Conservation (phyloP, 1,284 basidiomycete species). For the Xerocomus nothofagi region DNA sequence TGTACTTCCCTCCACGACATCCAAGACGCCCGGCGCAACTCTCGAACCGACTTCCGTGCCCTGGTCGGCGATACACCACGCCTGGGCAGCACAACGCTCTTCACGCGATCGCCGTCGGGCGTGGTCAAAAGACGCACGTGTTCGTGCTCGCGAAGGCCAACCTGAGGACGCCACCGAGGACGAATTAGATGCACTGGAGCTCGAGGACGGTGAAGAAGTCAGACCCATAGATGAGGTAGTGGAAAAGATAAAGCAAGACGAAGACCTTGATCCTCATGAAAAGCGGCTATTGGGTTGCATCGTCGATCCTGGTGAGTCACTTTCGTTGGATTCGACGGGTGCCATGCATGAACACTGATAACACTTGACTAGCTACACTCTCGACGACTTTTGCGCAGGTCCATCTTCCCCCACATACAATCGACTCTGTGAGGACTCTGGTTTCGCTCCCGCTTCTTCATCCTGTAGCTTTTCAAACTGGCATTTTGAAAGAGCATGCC, state of each 20-base stretch:
- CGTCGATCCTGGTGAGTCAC: slow-evolving; percentile 67
- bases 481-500: slow-evolving; percentile 87
- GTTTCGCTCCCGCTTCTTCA: slow-evolving; percentile 90
- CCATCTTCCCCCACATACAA: slow-evolving; percentile 82
- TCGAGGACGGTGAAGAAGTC: slow-evolving; percentile 39
- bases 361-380: slow-evolving; percentile 52
- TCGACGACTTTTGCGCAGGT: slow-evolving; percentile 85
- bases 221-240: slow-evolving; percentile 61
- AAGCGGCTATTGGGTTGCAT: slow-evolving; percentile 79
- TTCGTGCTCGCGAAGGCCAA: slow-evolving; percentile 40
- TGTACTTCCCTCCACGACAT: slow-evolving; percentile 6
- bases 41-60: slow-evolving; percentile 59
- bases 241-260: slow-evolving; percentile 71
- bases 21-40: slow-evolving; percentile 34
- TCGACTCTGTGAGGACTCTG: slow-evolving; percentile 87
- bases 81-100: slow-evolving; percentile 59
- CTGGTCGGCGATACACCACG: slow-evolving; percentile 61
- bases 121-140: slow-evolving; percentile 59
- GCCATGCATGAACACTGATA: slow-evolving; percentile 9
- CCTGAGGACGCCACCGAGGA: slow-evolving; percentile 44
- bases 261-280: slow-evolving; percentile 75
- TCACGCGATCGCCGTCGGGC: slow-evolving; percentile 52
- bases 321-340: slow-evolving; percentile 6
- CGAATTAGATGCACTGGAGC: slow-evolving; percentile 32
- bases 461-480: slow-evolving; percentile 87